Base-by-base conservation (phyloP, 495 filamentous ascomycete genomes). In the Margaritispora aquatica region DNA sequence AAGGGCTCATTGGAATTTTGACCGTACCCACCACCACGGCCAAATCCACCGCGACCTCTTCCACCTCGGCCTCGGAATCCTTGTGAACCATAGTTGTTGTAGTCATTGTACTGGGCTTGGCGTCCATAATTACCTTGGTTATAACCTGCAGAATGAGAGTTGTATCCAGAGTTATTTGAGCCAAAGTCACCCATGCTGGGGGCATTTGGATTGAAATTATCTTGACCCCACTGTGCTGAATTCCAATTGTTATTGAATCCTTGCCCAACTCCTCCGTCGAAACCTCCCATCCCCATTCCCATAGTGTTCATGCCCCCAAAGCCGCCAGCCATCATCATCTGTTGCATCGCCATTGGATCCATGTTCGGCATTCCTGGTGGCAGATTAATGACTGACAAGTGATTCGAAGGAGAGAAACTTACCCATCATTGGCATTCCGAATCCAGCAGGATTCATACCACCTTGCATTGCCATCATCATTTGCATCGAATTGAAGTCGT, bases 341-440 rank as follows among this genome's bases (percentile, higher is more conserved):
- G 86, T 74, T 94, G 88, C 83, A 90, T 89, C 75, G 79, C 78
- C 88, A 92, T 92, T 66, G 88, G 89, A 78, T 91, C 89, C 88
- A 96, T 91, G 69, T 76, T 77, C 85, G 84, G 77, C 86, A 90
- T 90, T 65, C 81, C 88, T 88, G 57, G 36, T 50, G n/a, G n/a
- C n/a, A n/a, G n/a, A n/a, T n/a, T n/a, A n/a, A n/a, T n/a, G n/a
- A n/a, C n/a, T n/a, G n/a, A n/a, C n/a, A n/a, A n/a, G n/a, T n/a
- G n/a, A n/a, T 15, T 26, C 13, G 29, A 10, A 49, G 38, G 38
- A 44, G n/a, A n/a, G 3, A 22, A 2, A 61, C 92, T 68, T 78
- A 96, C 92, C 88, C 89, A 91, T 90, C 84, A 96, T 92, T 60
- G 84, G 83, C 69, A 88, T 73, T 52, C 77, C 75, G 70, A 87